Conservation (phyloP, 805 yeast genomes). For the Candida alai region DNA sequence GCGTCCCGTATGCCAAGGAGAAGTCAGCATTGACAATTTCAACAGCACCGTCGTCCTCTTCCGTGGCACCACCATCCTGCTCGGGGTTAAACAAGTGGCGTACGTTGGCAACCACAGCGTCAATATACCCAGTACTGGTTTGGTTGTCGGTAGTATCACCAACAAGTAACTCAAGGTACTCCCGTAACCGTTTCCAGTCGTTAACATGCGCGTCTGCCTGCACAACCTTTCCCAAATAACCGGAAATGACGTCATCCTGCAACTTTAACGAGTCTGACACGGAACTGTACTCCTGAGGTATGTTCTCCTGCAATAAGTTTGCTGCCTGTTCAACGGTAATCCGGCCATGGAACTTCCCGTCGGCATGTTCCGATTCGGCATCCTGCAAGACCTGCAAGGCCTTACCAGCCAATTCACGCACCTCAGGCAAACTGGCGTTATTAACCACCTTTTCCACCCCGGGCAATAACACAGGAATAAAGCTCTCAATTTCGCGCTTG, state of each 20-base stretch:
- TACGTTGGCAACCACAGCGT: slow-evolving; percentile 43
- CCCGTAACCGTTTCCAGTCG: slow-evolving; percentile 48
- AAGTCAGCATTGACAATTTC: slow-evolving; percentile 93
- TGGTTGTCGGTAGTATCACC: slow-evolving; percentile 28
- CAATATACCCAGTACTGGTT: slow-evolving; percentile 36
- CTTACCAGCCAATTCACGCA: slow-evolving; percentile 85
- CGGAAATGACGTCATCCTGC: slow-evolving; percentile 34
- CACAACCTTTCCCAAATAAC: slow-evolving; percentile 45
- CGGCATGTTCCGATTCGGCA: slow-evolving; percentile 67
- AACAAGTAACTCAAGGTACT: slow-evolving; percentile 43
- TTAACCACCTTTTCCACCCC: slow-evolving; percentile 84
- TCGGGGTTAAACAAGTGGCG: slow-evolving; percentile 48
- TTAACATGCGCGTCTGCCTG: slow-evolving; percentile 42
- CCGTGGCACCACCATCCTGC: too few species aligned
- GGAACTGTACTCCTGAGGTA: slow-evolving; percentile 7
- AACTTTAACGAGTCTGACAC: slow-evolving; percentile 11
- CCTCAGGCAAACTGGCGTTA: slow-evolving; percentile 94
- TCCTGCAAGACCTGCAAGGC: slow-evolving; percentile 79
- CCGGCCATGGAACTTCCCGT: slow-evolving; percentile 76
- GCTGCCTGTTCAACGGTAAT: slow-evolving; percentile 53
- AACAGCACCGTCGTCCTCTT: slow-evolving; percentile 78
- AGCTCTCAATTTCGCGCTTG: slow-evolving; percentile 84
- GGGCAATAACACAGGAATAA: slow-evolving; percentile 84
- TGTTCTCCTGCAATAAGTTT: slow-evolving; percentile 32
- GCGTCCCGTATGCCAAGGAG: slow-evolving; percentile 94